phyloP scores from a whole-genome alignment of 1,284 basidiomycete genomes.

The Sphagnurus paluster region DNA sequence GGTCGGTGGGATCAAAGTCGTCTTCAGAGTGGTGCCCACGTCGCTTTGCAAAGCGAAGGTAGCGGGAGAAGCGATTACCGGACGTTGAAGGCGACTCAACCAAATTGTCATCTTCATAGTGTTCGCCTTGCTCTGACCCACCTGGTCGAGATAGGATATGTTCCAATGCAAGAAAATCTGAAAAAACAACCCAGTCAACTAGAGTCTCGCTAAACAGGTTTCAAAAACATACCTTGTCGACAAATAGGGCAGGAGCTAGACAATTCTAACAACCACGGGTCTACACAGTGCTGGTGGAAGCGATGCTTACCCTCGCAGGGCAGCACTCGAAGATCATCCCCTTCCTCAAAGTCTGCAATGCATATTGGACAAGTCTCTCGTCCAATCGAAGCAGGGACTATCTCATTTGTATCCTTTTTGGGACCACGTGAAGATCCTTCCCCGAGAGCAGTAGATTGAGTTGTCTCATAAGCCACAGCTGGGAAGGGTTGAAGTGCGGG shows the following conservation, averaged over 20 bases:
- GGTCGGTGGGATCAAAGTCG: conserved; percentile 29
- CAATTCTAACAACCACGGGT: conserved; percentile 87
- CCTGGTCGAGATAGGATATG: conserved; percentile 47
- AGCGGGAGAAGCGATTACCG: conserved; percentile 62
- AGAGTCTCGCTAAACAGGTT: not conserved
- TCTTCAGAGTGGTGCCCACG: conserved; percentile 31
- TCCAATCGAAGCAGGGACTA: conserved; percentile 67
- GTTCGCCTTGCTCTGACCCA: conserved; percentile 23
- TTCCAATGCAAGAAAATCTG: conserved; percentile 53
- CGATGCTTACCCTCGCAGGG: conserved; percentile 88
- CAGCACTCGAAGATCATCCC: conserved; percentile 85
- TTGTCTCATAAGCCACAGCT: not conserved
- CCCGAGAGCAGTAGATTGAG: conserved; percentile 1
- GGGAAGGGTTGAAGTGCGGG: not conserved
- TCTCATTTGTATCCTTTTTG: conserved; percentile 29
- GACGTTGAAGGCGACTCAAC: conserved; percentile 11
- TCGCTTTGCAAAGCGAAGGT: conserved; percentile 63
- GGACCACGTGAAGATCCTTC: conserved; percentile 15
- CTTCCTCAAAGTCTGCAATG: conserved; percentile 89
- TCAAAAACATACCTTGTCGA: conserved; percentile 66
- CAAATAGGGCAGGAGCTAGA: conserved; percentile 90
- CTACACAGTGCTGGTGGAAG: conserved; percentile 84
- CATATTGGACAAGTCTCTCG: conserved; percentile 92
- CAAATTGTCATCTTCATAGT: conserved; percentile 16
- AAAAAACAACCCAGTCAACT: not conserved